Evolutionary conservation across 805 yeast species (phyloP).

Genomic region (Clavispora santaluciae): DNA sequence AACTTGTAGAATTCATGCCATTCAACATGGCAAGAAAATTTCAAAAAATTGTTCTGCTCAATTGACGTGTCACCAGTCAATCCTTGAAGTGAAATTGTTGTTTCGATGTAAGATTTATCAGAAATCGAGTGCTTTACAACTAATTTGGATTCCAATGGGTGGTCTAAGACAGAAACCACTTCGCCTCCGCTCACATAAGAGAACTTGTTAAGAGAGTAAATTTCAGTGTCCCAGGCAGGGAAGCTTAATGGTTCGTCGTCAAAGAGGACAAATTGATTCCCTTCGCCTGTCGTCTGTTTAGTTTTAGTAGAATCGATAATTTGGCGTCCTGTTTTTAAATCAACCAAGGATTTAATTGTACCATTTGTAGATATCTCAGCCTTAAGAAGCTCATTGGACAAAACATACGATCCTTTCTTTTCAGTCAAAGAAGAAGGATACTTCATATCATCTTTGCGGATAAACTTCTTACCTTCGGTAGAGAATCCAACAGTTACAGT

Average conservation of each 20-base stretch:
- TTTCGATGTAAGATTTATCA: slow-evolving; percentile 51
- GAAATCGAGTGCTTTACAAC: slow-evolving; percentile 60
- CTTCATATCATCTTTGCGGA: slow-evolving; percentile 15
- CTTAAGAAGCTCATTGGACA: slow-evolving; percentile 58
- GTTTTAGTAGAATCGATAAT: slow-evolving; percentile 57
- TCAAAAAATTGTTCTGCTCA: slow-evolving; percentile 28
- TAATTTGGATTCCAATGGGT: slow-evolving; percentile 60
- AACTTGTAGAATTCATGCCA: slow-evolving; percentile 90
- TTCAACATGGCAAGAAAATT: slow-evolving; percentile 47
- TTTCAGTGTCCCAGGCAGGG: slow-evolving; percentile 98
- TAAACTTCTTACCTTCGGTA: slow-evolving; percentile 11
- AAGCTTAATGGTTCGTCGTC: slow-evolving; percentile 87
- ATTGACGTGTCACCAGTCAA: slow-evolving; percentile 37
- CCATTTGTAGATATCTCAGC: slow-evolving; percentile 52
- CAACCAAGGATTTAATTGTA: slow-evolving; percentile 59
- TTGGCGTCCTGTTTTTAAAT: slow-evolving; percentile 53
- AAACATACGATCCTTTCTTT: slow-evolving; percentile 39
- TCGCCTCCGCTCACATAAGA: slow-evolving; percentile 40
- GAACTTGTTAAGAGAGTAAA: slow-evolving; percentile 74
- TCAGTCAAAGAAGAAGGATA: slow-evolving; percentile 45
- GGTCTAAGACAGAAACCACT: slow-evolving; percentile 39
- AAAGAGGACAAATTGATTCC: slow-evolving; percentile 75
- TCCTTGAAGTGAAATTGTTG: slow-evolving; percentile 68
- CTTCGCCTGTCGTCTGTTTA: slow-evolving; percentile 51
- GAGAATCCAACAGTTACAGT: slow-evolving; percentile 10